Conservation (phyloP, 208 protist species). For the Acanthamoeba triangularis region DNA sequence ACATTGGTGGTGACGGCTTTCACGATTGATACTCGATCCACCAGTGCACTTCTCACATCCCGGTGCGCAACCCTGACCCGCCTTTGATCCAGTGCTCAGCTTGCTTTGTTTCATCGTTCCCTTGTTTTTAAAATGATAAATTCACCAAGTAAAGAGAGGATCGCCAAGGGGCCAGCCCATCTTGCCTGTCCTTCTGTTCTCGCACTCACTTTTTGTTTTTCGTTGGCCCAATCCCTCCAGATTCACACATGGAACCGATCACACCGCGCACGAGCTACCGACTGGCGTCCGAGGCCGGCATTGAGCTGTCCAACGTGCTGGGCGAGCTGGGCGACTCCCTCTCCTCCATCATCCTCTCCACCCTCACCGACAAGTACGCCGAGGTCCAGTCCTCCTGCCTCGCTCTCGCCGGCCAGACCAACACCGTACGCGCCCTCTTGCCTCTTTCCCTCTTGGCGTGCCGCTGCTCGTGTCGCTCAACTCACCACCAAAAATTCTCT, state of each 20-base stretch:
- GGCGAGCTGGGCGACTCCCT: constrained; percentile 53
- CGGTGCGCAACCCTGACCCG: too few species aligned
- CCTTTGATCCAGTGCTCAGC: too few species aligned
- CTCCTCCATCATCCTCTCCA: constrained; percentile 8
- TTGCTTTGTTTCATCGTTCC: too few species aligned
- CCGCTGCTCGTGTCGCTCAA: background rate
- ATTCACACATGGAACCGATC: background rate
- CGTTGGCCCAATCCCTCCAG: background rate
- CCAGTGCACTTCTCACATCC: too few species aligned
- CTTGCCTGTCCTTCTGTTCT: background rate
- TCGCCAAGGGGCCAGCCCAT: background rate
- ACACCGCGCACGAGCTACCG: constrained; percentile 8
- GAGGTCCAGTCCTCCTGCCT: constrained; percentile 44
- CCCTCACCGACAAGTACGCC: constrained; percentile 45
- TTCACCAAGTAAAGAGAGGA: too few species aligned
- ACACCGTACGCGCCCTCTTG: constrained; percentile 11
- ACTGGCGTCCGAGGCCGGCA: constrained; percentile 40
- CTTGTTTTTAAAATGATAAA: too few species aligned
- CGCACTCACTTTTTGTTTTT: background rate
- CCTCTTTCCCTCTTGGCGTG: background rate
- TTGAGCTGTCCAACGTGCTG: constrained; percentile 38
- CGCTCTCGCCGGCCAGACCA: constrained; percentile 44
- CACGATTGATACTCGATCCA: too few species aligned
- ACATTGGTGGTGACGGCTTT: too few species aligned
- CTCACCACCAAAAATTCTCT: background rate